A percentile compares a stretch with the other conserved stretches of the same genome.
Evolutionary conservation across 2,329 filamentous ascomycete genomes (phyloP).

Genomic region (Alternaria novae-zelandiae): DNA sequence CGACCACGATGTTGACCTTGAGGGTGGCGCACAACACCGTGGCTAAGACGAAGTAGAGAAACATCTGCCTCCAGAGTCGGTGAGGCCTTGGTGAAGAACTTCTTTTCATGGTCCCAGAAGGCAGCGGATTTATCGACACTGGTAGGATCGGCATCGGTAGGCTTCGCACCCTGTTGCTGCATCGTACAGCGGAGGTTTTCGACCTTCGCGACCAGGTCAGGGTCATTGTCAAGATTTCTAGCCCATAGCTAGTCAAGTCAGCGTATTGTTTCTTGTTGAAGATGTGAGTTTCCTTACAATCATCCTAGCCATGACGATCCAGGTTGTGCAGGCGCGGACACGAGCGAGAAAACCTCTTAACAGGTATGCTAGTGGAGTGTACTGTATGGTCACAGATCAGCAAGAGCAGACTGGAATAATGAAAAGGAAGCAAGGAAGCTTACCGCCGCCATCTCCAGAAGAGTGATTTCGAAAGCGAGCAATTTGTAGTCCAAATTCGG

Average conservation of each 20-base stretch:
- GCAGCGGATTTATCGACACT: background rate
- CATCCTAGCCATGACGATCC: background rate
- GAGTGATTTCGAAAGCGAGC: background rate
- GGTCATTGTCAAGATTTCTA: background rate
- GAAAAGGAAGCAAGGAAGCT: background rate
- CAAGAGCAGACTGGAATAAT: background rate
- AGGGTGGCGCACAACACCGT: background rate
- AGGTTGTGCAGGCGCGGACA: background rate
- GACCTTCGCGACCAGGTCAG: background rate
- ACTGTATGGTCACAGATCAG: background rate
- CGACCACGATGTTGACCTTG: background rate
- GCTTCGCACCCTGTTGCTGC: too few species aligned
- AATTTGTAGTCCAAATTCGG: background rate
- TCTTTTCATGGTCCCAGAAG: background rate
- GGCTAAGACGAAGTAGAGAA: background rate
- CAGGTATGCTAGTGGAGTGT: background rate
- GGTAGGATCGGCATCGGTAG: background rate
- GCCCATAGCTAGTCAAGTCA: background rate
- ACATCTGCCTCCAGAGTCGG: background rate
- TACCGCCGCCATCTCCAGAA: background rate
- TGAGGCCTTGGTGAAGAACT: background rate
- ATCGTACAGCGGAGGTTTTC: too few species aligned
- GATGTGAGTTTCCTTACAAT: background rate
- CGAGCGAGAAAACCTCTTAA: background rate
- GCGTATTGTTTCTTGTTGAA: background rate